Conservation (phyloP, 805 yeast genomes). For the Cyberlindnera mycetangii region DNA sequence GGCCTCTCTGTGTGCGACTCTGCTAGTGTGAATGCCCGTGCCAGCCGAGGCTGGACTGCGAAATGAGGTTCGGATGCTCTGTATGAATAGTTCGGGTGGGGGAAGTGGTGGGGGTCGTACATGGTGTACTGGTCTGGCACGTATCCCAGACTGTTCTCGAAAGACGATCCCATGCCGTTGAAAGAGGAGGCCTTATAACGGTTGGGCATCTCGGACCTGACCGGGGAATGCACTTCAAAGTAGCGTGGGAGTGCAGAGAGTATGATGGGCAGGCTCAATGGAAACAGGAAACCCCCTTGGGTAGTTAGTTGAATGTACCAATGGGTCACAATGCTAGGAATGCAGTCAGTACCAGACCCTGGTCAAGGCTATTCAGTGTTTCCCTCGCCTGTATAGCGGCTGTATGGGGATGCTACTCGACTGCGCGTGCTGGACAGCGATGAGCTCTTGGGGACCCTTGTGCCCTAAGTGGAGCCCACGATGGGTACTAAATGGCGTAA, state of each 20-base stretch:
- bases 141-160: constrained; percentile 2
- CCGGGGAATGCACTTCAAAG: not conserved
- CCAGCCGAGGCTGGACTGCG: constrained; percentile 13
- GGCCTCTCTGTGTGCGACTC: constrained; percentile 2
- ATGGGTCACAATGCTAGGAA: no score
- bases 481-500: no score
- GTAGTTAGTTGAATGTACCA: no score
- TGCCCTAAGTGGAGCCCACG: no score
- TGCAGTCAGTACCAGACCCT: no score
- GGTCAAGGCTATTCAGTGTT: no score
- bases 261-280: no score
- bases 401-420: no score
- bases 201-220: constrained; percentile 4
- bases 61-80: constrained; percentile 14
- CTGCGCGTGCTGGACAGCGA: no score
- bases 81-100: constrained; percentile 1
- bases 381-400: no score
- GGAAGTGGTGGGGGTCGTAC: not conserved
- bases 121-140: not conserved
- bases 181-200: constrained; percentile 15
- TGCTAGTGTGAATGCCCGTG: constrained; percentile 15
- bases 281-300: no score
- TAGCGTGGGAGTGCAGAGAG: not conserved
- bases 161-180: constrained; percentile 6
- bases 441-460: no score